Conservation (phyloP, 495 filamentous ascomycete genomes). For the Aspergillus diversus region DNA sequence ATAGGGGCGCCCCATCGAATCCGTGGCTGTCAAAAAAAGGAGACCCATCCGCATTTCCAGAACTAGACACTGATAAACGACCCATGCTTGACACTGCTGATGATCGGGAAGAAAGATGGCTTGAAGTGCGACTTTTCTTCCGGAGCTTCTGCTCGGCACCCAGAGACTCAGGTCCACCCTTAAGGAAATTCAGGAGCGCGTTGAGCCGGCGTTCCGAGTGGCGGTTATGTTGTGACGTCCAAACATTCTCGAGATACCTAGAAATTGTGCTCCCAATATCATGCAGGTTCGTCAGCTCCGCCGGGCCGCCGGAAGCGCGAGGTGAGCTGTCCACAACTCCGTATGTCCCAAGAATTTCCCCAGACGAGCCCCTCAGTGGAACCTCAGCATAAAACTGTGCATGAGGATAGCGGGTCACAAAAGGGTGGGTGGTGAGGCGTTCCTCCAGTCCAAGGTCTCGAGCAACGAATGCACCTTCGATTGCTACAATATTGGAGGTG, state of each 20-base stretch:
- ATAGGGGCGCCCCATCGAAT: background rate
- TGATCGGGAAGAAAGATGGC: conserved; percentile 7
- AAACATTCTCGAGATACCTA: conserved; percentile 30
- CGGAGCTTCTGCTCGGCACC: background rate
- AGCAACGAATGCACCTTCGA: conserved; percentile 44
- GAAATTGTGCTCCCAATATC: conserved; percentile 31
- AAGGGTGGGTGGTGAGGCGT: conserved; percentile 41
- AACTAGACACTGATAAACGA: conserved; percentile 6
- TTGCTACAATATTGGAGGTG: conserved; percentile 4
- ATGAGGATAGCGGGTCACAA: conserved; percentile 41
- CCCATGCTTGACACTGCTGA: conserved; percentile 12
- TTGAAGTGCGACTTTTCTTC: background rate
- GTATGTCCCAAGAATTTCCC: conserved; percentile 63
- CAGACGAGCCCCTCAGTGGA: conserved; percentile 57
- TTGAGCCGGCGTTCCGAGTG: conserved; percentile 25
- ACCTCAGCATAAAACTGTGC: conserved; percentile 65
- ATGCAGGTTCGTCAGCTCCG: conserved; percentile 29
- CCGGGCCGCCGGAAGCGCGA: conserved; percentile 30
- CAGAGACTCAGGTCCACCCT: conserved; percentile 14
- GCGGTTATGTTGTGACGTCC: conserved; percentile 19
- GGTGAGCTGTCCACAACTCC: conserved; percentile 59
- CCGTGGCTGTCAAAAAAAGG: conserved; percentile 12
- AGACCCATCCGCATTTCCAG: background rate
- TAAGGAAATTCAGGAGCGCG: conserved; percentile 28
- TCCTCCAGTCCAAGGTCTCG: conserved; percentile 49